Conservation (phyloP, 352 stramenopile genomes). For the Globisporangium cederbergense region DNA sequence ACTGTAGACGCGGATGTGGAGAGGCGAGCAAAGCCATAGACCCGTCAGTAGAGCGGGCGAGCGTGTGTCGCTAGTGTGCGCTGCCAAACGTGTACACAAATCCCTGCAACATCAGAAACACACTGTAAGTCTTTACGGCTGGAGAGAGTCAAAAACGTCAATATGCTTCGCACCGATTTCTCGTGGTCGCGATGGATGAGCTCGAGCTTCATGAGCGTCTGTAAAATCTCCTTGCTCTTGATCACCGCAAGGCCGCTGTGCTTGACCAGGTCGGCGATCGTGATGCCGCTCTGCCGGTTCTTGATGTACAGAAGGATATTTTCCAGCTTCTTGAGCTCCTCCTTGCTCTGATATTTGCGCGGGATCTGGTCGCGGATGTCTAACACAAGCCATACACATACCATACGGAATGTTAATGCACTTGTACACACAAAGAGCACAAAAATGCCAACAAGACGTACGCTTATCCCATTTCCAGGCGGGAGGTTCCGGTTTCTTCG, state of each 20-base stretch:
- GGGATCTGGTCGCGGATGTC: conserved; percentile 76
- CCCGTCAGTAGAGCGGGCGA: background rate
- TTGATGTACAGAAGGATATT: conserved; percentile 86
- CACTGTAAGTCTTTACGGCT: background rate
- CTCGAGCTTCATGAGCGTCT: conserved; percentile 85
- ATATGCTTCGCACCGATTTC: conserved; percentile 40
- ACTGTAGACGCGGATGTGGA: background rate
- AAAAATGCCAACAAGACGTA: conserved; percentile 20
- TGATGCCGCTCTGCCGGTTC: conserved; percentile 73
- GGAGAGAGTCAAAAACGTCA: background rate
- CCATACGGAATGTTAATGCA: background rate
- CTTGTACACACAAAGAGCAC: background rate
- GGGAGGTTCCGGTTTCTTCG: conserved; percentile 31
- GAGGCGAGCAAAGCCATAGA: background rate
- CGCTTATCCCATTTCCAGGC: conserved; percentile 81
- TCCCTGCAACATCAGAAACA: conserved; percentile 26
- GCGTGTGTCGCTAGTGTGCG: conserved; percentile 5
- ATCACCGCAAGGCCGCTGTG: conserved; percentile 76
- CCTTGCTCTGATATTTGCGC: conserved; percentile 77
- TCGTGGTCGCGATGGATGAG: conserved; percentile 75
- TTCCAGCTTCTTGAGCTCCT: conserved; percentile 83
- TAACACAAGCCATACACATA: conserved; percentile 14
- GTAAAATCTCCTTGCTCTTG: conserved; percentile 84
- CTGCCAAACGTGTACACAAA: conserved; percentile 72
- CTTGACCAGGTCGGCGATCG: conserved; percentile 81